These are phyloP conservation scores for Skeletonema costatum DNA, from an alignment of 108 stramenopile species.

Conservation along the genomic window DNA sequence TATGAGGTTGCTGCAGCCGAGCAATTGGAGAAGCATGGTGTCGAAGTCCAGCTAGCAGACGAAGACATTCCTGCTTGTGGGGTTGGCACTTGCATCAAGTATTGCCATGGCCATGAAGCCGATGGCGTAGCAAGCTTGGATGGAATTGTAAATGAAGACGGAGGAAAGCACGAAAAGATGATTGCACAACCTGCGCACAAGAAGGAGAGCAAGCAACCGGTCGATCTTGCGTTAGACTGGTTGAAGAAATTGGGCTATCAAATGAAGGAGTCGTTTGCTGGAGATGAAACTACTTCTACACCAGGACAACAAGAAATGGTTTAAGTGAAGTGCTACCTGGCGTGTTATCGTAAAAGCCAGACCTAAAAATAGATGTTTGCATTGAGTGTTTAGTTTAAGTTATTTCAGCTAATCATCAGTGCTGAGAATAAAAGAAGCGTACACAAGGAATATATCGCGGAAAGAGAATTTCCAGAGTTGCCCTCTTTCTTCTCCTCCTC, in stretches of 20 bases:
- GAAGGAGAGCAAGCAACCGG: not conserved
- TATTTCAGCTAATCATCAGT: not conserved
- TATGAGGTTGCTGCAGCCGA: slow-evolving; percentile 55
- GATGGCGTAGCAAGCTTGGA: no score
- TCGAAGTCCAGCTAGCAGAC: slow-evolving; percentile 5
- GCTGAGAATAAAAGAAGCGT: not conserved
- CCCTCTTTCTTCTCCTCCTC: not conserved
- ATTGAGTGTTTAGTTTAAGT: not conserved
- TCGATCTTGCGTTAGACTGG: not conserved
- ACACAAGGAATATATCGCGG: not conserved
- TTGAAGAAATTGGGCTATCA: not conserved
- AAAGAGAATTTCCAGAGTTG: not conserved
- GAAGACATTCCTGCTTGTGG: not conserved
- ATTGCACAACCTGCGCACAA: not conserved
- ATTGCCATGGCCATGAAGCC: no score
- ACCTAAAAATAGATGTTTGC: no score
- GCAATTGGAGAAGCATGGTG: slow-evolving; percentile 8
- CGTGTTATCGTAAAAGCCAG: no score
- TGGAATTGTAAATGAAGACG: not conserved
- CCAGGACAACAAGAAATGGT: not conserved
- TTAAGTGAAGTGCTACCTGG: no score
- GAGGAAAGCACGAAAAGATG: not conserved
- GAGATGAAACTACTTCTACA: not conserved
- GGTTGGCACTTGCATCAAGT: not conserved
- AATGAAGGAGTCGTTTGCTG: not conserved